phyloP scores from a whole-genome alignment of 805 yeast species.

The Myxozyma udenii region DNA sequence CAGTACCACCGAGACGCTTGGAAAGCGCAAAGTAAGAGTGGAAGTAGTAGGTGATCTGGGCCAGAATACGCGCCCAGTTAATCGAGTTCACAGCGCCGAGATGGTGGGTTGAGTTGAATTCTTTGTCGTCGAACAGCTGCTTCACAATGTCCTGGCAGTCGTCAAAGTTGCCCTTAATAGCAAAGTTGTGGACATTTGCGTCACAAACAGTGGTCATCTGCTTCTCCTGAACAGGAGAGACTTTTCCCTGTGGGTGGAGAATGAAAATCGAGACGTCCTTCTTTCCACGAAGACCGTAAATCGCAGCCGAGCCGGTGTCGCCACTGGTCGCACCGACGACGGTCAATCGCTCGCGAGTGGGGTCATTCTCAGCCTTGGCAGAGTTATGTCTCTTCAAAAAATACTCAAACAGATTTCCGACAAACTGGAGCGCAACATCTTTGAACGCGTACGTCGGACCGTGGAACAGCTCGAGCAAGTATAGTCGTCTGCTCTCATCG shows the following conservation, averaged over 20 bases:
- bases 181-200: conserved; percentile 86
- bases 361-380: conserved; percentile 40
- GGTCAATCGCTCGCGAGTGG: conserved; percentile 68
- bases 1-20: conserved; percentile 26
- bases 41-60: conserved; percentile 96
- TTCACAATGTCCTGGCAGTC: conserved; percentile 98
- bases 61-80: conserved; percentile 98
- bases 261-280: conserved; percentile 97
- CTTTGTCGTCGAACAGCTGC: conserved; percentile 82
- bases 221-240: conserved; percentile 95
- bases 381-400: conserved; percentile 75
- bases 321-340: conserved; percentile 99
- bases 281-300: conserved; percentile 94
- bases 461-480: conserved; percentile 89
- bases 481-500: conserved; percentile 57
- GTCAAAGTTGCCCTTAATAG: conserved; percentile 95
- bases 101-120: conserved; percentile 84
- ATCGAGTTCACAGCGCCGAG: conserved; percentile 98
- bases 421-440: conserved; percentile 97
- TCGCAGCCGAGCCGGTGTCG: conserved; percentile 99
- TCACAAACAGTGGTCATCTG: conserved; percentile 98
- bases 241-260: conserved; percentile 94
- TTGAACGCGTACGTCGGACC: conserved; percentile 99
- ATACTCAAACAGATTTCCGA: conserved; percentile 93
- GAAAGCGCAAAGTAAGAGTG: conserved; percentile 76